These are phyloP conservation scores for Cystofilobasidium capitatum DNA, from an alignment of 768 basidiomycete genomes.

Conservation along the genomic window DNA sequence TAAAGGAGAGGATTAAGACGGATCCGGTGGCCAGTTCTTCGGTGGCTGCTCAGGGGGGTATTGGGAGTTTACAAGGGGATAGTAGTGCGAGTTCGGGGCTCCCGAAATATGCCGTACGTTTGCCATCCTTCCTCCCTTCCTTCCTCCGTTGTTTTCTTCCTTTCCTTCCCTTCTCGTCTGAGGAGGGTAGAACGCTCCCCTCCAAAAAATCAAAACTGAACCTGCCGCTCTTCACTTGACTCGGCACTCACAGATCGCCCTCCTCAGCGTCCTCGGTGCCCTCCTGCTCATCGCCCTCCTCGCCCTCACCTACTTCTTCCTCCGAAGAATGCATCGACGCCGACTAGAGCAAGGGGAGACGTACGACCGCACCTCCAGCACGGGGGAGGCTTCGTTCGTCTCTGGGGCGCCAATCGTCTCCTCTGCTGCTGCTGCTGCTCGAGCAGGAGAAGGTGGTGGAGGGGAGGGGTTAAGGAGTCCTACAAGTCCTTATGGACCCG, in stretches of 20 bases:
- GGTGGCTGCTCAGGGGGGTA: background rate
- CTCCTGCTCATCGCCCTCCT: slow-evolving; percentile 19
- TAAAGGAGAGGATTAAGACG: background rate
- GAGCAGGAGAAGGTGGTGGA: background rate
- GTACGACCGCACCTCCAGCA: background rate
- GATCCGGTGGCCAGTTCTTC: background rate
- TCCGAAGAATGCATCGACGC: slow-evolving; percentile 15
- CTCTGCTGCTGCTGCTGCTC: background rate
- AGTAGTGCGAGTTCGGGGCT: background rate
- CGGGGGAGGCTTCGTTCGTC: background rate
- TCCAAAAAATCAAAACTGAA: no score
- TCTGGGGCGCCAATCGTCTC: background rate
- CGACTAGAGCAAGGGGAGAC: background rate
- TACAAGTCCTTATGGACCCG: background rate
- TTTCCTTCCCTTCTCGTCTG: background rate
- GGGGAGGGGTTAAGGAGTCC: background rate
- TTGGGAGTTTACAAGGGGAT: slow-evolving; percentile 17
- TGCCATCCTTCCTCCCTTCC: background rate
- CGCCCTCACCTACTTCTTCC: slow-evolving; percentile 15
- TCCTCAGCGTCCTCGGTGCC: slow-evolving; percentile 24
- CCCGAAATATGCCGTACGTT: slow-evolving; percentile 22
- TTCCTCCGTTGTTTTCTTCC: background rate
- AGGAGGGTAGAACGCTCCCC: no score
- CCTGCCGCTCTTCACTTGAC: background rate
- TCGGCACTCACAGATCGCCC: slow-evolving; percentile 12